Evolutionary conservation across 495 filamentous ascomycete genomes (phyloP).

Genomic region (Astrothelium subdiscretum): DNA sequence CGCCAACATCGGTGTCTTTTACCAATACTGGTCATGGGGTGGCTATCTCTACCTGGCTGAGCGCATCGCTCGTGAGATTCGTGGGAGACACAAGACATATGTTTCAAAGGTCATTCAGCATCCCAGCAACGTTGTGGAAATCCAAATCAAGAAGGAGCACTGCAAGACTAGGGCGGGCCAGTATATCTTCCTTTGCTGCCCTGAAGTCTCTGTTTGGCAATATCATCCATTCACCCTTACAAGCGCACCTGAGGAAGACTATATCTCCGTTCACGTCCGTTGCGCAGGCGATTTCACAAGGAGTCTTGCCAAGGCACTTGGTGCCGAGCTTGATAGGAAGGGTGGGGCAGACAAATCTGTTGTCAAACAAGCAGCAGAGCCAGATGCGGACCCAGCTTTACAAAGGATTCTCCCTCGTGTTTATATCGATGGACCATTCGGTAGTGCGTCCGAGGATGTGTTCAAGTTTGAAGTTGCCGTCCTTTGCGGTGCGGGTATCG

Average conservation of each 20-base stretch:
- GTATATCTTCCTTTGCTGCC: slow-evolving; percentile 75
- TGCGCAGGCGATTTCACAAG: slow-evolving; percentile 60
- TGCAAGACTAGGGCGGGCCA: slow-evolving; percentile 68
- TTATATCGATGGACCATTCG: slow-evolving; percentile 69
- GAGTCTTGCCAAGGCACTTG: slow-evolving; percentile 49
- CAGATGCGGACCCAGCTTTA: slow-evolving; percentile 54
- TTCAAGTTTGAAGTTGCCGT: slow-evolving; percentile 67
- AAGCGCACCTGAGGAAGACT: slow-evolving; percentile 70
- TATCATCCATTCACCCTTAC: slow-evolving; percentile 73
- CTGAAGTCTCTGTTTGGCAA: slow-evolving; percentile 67
- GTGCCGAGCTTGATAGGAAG: slow-evolving; percentile 53
- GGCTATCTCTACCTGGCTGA: slow-evolving; percentile 62
- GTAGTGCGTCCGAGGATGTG: slow-evolving; percentile 64
- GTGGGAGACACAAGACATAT: slow-evolving; percentile 61
- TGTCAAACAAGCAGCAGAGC: slow-evolving; percentile 39
- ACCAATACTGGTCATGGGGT: slow-evolving; percentile 70
- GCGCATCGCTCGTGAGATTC: slow-evolving; percentile 55
- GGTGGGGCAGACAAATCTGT: slow-evolving; percentile 34
- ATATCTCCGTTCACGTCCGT: slow-evolving; percentile 69
- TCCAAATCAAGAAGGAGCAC: slow-evolving; percentile 75
- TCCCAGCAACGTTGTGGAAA: slow-evolving; percentile 70
- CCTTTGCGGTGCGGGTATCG: slow-evolving; percentile 59
- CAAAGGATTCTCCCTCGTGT: slow-evolving; percentile 59
- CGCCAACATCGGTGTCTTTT: slow-evolving; percentile 61
- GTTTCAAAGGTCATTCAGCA: slow-evolving; percentile 77